phyloP scores from a whole-genome alignment of 2,329 filamentous ascomycete genomes.

The Curvularia sp. region DNA sequence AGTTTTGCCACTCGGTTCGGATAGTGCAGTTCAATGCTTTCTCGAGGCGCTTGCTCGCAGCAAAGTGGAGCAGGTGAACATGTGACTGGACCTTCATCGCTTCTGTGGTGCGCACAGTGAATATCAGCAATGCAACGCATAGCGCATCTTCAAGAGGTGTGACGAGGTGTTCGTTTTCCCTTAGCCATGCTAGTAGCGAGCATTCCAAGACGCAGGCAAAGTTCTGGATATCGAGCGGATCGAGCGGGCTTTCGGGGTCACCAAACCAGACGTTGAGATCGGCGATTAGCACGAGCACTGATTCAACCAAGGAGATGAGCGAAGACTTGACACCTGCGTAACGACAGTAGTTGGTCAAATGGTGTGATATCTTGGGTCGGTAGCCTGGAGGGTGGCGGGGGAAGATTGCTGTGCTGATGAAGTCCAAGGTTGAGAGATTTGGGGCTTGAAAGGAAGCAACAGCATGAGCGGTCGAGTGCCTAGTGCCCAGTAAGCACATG shows the following conservation, averaged over 20 bases:
- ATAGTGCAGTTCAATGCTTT: constrained; percentile 46
- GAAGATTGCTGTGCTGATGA: constrained; percentile 35
- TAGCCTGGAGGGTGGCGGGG: constrained; percentile 44
- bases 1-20: constrained; percentile 39
- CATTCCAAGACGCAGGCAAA: constrained; percentile 46
- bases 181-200: constrained; percentile 43
- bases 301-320: constrained; percentile 39
- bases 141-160: constrained; percentile 45
- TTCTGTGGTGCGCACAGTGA: constrained; percentile 46
- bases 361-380: constrained; percentile 35
- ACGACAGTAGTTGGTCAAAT: constrained; percentile 41
- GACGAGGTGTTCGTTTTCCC: constrained; percentile 33
- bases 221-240: constrained; percentile 49
- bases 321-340: constrained; percentile 38
- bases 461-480: constrained; percentile 50
- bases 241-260: constrained; percentile 38
- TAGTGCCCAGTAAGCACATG: constrained; percentile 50
- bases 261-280: constrained; percentile 47
- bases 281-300: constrained; percentile 42
- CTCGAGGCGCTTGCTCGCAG: constrained; percentile 44
- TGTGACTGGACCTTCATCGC: constrained; percentile 37
- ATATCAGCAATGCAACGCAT: constrained; percentile 48
- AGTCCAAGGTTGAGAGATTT: constrained; percentile 41
- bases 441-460: constrained; percentile 46
- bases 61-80: constrained; percentile 39